Evolutionary conservation across 352 stramenopile species (phyloP), one percentile per base, ranked within the genome.

Genomic region (Aphanomyces stellatus): DNA sequence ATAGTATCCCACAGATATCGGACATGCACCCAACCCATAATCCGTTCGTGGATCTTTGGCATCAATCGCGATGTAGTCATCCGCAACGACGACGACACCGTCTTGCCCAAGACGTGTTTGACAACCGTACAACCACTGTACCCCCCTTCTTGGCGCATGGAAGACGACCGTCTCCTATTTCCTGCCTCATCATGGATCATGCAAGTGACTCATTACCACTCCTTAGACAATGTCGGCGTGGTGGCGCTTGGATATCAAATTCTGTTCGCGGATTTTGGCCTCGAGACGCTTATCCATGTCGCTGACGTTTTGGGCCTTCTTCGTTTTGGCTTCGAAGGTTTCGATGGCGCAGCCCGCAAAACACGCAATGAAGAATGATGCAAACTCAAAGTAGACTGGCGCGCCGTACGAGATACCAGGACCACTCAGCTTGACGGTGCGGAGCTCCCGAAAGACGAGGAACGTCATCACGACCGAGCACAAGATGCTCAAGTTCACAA

Each of bases 301-400:
- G 2, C 15, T 15, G 13, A 28, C 28, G 35, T 63, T 63, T 13
- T 15, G 7, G 19, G 7, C 10, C 28, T 63, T 63, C 55, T 63
- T 63, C 7, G 51, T 22, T 1, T 3, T 63, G 35, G 13, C 17
- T 35, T 63, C 55, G 41, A 35, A 63, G 6, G n/a, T 17, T 22
- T 63, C 55, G 25, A 63, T 63, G 35, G 33, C 55, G 25, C 55
- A 63, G 17, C 19, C 55, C 5, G 55, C 35, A 63, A 63, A 53
- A 22, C 55, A 63, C 35, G 55, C 34, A 3, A 63, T 27, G 35
- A 63, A 48, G 25, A 51, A 53, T 1, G 55, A 25, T 17, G 28
- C 25, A 28, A 63, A 53, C 27, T 63, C 55, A 17, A 63, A 51
- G 41, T 63, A 63, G n/a, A 63, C 8, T 15, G 30, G 22, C 15